Conservation (phyloP, 192 early-diverging fungal species). For the Backusella psychrophila region DNA sequence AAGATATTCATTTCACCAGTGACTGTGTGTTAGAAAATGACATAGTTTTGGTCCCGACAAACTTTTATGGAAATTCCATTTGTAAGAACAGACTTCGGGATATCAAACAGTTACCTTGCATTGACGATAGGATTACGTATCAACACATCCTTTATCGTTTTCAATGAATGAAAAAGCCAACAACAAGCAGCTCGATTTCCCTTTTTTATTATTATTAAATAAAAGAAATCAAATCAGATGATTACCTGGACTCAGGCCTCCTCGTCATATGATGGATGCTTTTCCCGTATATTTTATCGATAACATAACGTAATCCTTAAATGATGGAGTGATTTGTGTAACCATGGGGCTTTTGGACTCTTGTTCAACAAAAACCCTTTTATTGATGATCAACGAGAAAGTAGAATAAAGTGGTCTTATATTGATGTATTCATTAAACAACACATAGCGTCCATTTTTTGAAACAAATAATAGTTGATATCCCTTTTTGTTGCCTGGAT, state of each 20-base stretch:
- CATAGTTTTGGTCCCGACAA: not conserved
- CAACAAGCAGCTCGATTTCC: not conserved
- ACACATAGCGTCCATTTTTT: not conserved
- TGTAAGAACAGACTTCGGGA: not conserved
- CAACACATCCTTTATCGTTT: not conserved
- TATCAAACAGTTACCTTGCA: not conserved
- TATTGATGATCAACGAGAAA: not conserved
- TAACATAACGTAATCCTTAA: not conserved
- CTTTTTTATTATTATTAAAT: not conserved
- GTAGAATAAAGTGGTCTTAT: not conserved
- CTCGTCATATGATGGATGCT: not conserved
- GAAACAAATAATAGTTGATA: not conserved
- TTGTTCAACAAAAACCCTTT: not conserved
- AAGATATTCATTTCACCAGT: not conserved
- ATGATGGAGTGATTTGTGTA: not conserved
- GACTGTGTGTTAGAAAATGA: constrained; percentile 4
- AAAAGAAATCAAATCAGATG: not conserved
- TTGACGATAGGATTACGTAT: constrained; percentile 4
- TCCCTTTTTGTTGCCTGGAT: too few species aligned
- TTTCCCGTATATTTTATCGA: constrained; percentile 3
- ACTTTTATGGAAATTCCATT: constrained; percentile 4
- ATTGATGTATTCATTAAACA: not conserved
- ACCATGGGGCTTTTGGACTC: not conserved
- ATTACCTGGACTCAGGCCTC: not conserved
- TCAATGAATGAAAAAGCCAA: not conserved